Percentiles rank a stretch among this genome's conserved stretches.
phyloP scores from a whole-genome alignment of 1,139 yeast species.

The Yamadazyma diddensiae region DNA sequence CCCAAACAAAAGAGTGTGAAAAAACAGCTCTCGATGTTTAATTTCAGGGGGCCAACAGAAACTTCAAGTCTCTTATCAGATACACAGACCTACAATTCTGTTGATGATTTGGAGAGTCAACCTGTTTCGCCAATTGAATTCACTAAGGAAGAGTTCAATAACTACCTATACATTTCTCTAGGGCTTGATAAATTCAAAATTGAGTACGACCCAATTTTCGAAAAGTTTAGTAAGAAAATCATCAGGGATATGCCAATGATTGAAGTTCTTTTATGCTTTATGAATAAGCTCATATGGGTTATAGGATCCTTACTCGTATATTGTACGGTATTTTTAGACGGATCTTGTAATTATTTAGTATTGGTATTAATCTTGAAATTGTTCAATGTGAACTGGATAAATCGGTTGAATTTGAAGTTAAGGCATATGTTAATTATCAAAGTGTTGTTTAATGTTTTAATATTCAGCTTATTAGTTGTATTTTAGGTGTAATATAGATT shows the following conservation, averaged over 20 bases:
- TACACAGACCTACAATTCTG: slow-evolving; percentile 4
- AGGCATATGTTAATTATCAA: slow-evolving; percentile 8
- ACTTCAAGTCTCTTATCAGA: slow-evolving; percentile 5
- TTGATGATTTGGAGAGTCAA: slow-evolving; percentile 8
- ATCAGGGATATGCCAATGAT: slow-evolving; percentile 8
- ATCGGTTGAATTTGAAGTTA: slow-evolving; percentile 7
- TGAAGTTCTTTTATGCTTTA: slow-evolving; percentile 9
- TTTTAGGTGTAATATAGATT: slow-evolving; percentile 7
- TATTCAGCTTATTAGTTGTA: slow-evolving; percentile 12
- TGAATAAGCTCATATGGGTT: slow-evolving; percentile 11
- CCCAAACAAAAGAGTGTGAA: slow-evolving; percentile 7
- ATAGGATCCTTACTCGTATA: slow-evolving; percentile 11
- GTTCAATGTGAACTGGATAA: slow-evolving; percentile 15
- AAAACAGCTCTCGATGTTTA: slow-evolving; percentile 12
- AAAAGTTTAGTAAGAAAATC: slow-evolving; percentile 11
- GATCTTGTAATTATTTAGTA: slow-evolving; percentile 4
- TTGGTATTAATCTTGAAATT: slow-evolving; percentile 13
- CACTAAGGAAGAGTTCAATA: slow-evolving; percentile 11
- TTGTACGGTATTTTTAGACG: slow-evolving; percentile 9
- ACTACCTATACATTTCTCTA: slow-evolving; percentile 12
- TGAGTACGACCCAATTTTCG: slow-evolving; percentile 17
- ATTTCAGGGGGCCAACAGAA: slow-evolving; percentile 4
- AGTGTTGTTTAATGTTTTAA: slow-evolving; percentile 6
- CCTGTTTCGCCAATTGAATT: background rate
- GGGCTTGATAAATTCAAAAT: slow-evolving; percentile 13